These are phyloP conservation scores for Calcarisporium arbuscula DNA, from an alignment of 2,329 filamentous ascomycete species.

Conservation along the genomic window DNA sequence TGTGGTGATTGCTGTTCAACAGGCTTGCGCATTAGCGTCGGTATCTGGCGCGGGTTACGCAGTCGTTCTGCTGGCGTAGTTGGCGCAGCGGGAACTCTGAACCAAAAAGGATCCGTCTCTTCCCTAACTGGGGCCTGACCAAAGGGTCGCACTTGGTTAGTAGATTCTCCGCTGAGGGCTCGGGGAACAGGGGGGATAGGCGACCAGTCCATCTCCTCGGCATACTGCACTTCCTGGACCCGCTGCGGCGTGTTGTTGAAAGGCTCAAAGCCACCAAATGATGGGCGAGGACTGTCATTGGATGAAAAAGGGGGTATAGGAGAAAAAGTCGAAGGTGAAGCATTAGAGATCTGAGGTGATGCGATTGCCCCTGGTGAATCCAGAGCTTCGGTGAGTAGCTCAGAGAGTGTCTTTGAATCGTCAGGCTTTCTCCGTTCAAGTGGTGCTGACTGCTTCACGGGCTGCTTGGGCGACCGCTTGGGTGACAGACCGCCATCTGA, in stretches of 20 bases:
- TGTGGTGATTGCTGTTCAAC: conserved; percentile 36
- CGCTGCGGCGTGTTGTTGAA: conserved; percentile 12
- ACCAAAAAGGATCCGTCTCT: conserved; percentile 54
- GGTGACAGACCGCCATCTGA: conserved; percentile 16
- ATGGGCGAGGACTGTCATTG: conserved; percentile 8
- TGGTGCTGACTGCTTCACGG: conserved; percentile 15
- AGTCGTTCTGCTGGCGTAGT: conserved; percentile 56
- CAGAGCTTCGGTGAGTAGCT: conserved; percentile 27
- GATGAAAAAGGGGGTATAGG: conserved; percentile 5
- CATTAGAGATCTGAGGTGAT: conserved; percentile 7
- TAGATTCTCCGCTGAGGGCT: no score
- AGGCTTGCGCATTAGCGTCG: conserved; percentile 42
- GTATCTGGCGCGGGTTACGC: conserved; percentile 54
- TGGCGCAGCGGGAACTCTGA: conserved; percentile 63
- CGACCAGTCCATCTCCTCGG: conserved; percentile 69
- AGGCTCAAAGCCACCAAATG: conserved; percentile 9
- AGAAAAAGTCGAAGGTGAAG: conserved; percentile 14
- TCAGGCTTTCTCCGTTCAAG: conserved; percentile 17
- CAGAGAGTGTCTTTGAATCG: conserved; percentile 37
- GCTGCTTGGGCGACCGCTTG: no score
- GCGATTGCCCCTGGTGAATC: conserved; percentile 16
- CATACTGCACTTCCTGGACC: conserved; percentile 26
- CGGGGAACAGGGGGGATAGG: conserved; percentile 44
- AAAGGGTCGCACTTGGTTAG: conserved; percentile 35
- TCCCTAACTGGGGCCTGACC: conserved; percentile 38